Conservation (phyloP, 2,329 filamentous ascomycete genomes). For the Nemania diffusa region DNA sequence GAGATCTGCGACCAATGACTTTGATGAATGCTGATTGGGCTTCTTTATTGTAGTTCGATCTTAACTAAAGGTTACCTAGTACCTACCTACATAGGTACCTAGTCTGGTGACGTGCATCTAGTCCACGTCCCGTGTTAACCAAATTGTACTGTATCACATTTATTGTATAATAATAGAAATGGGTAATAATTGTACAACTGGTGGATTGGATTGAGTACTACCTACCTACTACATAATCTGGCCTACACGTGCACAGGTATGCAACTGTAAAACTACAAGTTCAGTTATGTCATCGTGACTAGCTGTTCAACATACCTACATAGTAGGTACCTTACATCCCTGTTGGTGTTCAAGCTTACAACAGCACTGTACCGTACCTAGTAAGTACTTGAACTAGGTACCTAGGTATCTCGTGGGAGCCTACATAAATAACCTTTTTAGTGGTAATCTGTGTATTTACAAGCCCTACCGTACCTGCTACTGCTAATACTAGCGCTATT, state of each 20-base stretch:
- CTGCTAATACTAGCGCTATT: conserved; percentile 19
- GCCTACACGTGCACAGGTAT: background rate
- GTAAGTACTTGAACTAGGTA: background rate
- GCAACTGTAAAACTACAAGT: conserved; percentile 4
- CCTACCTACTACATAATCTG: conserved; percentile 1
- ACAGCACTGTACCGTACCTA: background rate
- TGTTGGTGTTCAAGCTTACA: background rate
- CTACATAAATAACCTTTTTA: background rate
- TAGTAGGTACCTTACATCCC: background rate
- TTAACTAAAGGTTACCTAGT: conserved; percentile 14
- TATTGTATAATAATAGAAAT: conserved; percentile 19
- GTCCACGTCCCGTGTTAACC: conserved; percentile 29
- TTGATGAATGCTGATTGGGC: conserved; percentile 23
- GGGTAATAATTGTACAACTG: conserved; percentile 7
- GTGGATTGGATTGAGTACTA: conserved; percentile 1
- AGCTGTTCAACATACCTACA: background rate
- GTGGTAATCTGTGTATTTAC: too few species aligned
- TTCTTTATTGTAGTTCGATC: conserved; percentile 12
- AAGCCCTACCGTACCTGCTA: background rate
- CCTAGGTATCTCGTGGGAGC: background rate
- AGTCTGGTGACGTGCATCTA: conserved; percentile 29
- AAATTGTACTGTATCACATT: background rate
- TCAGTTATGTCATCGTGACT: conserved; percentile 15
- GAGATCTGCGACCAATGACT: conserved; percentile 4
- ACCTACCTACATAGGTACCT: too few species aligned